Evolutionary conservation across 1,284 basidiomycete species (phyloP), one percentile per base, ranked within the genome.

Genomic region (Apiotrichum veenhuisii): DNA sequence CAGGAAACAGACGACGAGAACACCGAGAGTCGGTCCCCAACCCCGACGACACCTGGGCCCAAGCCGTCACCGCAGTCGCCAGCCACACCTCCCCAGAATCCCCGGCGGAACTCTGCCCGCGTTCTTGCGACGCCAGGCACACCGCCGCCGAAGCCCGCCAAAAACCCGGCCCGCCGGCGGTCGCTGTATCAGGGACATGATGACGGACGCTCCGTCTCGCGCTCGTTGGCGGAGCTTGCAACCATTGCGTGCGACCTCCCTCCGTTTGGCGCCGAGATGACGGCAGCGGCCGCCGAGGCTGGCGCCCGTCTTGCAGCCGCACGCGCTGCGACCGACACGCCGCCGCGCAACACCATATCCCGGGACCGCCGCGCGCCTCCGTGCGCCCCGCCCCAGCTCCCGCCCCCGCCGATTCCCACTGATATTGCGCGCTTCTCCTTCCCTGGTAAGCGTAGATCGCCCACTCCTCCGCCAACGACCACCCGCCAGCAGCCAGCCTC

Each of bases 141-240:
- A 20, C n/a, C 40, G n/a, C 43, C 54, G 9, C 38, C 37, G 10
- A 38, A 36, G 40, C 34, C 48, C 10, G 48, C 54, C 27, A 62
- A 57, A 52, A 57, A 49, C 20, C 54, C 55, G 1, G 30, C 7
- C 7, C 30, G 30, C 7, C 22, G 26, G 15, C 54, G 60, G 43
- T 50, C 51, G 37, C 48, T 62, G 25, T 62, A 58, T 57, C 43
- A 50, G 37, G 52, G 43, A 0, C 54, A 62, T 48, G 60, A 62
- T 54, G 60, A 62, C 41, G 60, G 60, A 5, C 25, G 46, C 11
- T 62, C 60, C 15, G 58, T 62, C 41, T 58, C 60, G 45, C 57
- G 41, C 23, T 62, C 60, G 40, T 54, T 62, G 7, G 60, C 60
- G 26, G 60, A 62, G 54, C 57, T 62, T 18, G 60, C 60, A 1